Evolutionary conservation across 495 filamentous ascomycete genomes (phyloP).

Genomic region (Pseudoneurospora amorphoporcata): DNA sequence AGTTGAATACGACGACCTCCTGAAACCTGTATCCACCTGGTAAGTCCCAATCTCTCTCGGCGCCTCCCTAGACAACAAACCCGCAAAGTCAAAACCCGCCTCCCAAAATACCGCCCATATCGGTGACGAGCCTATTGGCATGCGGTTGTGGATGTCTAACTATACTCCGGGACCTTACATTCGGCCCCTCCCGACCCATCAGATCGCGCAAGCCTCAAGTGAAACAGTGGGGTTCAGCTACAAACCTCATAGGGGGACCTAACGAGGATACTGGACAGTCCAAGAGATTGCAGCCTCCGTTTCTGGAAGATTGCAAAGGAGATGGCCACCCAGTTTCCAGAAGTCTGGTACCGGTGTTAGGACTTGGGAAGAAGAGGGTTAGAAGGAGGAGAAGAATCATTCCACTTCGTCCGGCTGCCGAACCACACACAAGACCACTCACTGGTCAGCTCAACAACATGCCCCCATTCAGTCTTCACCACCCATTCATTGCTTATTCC

Average conservation of each 20-base stretch:
- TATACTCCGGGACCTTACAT: not conserved
- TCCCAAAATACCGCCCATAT: not conserved
- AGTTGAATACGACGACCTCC: not conserved
- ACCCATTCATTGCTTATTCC: not conserved
- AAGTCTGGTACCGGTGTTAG: not conserved
- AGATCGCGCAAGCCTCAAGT: not conserved
- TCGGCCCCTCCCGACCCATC: not conserved
- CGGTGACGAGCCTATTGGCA: not conserved
- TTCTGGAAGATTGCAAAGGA: not conserved
- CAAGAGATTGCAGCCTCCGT: not conserved
- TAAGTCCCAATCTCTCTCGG: not conserved
- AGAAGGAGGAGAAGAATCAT: not conserved
- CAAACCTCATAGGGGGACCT: not conserved
- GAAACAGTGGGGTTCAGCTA: not conserved
- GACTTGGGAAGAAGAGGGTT: not conserved
- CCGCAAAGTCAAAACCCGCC: not conserved
- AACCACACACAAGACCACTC: not conserved
- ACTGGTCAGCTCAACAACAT: not conserved
- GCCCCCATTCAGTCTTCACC: not conserved
- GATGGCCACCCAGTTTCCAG: not conserved
- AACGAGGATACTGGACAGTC: not conserved
- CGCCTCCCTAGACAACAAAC: not conserved
- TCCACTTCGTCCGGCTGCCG: not conserved
- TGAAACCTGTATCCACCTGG: not conserved
- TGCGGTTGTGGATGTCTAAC: not conserved